A percentile compares a stretch with the other conserved stretches of the same genome.
Conservation (phyloP, 352 stramenopile species). For the Phytophthora quininea region DNA sequence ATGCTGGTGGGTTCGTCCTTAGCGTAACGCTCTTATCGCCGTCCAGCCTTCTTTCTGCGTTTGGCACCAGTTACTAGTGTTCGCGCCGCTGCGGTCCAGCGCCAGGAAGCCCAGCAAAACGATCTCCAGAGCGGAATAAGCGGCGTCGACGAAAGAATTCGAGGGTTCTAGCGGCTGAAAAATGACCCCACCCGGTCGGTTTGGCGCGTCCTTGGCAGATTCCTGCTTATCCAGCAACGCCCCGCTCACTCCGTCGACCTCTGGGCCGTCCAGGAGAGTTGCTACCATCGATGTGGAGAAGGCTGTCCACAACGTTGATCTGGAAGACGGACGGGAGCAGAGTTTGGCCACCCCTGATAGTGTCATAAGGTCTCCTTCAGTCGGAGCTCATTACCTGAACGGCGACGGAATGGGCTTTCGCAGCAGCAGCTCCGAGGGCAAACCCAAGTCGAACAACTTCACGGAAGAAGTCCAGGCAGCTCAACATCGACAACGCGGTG, state of each 20-base stretch:
- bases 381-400: conserved; percentile 14
- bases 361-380: conserved; percentile 19
- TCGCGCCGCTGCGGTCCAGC: not conserved
- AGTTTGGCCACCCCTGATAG: conserved; percentile 24
- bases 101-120: too few species aligned
- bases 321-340: conserved; percentile 11
- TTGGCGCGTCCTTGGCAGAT: conserved; percentile 20
- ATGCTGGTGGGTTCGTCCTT: too few species aligned
- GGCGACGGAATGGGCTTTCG: not conserved
- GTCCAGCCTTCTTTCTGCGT: not conserved
- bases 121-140: too few species aligned
- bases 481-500: conserved; percentile 20
- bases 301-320: conserved; percentile 16
- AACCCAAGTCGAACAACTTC: conserved; percentile 25
- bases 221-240: conserved; percentile 32
- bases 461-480: conserved; percentile 21
- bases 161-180: not conserved
- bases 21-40: conserved; percentile 7
- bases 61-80: not conserved
- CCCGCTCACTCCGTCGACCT: conserved; percentile 18
- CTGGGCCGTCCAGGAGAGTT: conserved; percentile 8
- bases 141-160: too few species aligned
- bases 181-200: not conserved
- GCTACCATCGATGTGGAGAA: conserved; percentile 15
- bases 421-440: conserved; percentile 1